Conservation (phyloP, 2,329 filamentous ascomycete genomes). For the Diaporthe caulivora region DNA sequence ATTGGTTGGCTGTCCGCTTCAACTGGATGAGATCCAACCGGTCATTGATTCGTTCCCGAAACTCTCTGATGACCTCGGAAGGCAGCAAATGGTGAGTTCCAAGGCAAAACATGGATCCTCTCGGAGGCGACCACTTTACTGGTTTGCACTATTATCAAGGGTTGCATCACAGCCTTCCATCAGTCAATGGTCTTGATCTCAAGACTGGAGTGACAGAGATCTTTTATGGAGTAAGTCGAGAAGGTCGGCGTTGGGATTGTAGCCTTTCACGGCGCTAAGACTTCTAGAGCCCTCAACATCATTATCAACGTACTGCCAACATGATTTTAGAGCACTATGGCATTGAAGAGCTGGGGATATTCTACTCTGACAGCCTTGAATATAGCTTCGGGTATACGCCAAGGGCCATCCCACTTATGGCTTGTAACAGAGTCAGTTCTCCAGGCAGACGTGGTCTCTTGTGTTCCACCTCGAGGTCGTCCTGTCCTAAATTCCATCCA, state of each 20-base stretch:
- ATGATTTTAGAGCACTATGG: not conserved
- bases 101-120: fast-evolving
- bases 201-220: not conserved
- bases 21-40: not conserved
- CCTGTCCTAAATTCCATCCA: not conserved
- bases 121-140: not conserved
- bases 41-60: not conserved
- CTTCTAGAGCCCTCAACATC: conserved; percentile 24
- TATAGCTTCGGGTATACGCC: not conserved
- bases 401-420: not conserved
- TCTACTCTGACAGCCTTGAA: not conserved
- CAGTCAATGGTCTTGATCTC: conserved; percentile 19
- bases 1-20: conserved; percentile 4
- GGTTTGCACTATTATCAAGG: not conserved
- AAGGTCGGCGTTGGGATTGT: conserved; percentile 1
- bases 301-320: conserved; percentile 8
- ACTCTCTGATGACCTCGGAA: not conserved
- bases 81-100: not conserved
- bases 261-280: not conserved
- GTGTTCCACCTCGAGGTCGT: conserved; percentile 22
- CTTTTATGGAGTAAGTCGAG: not conserved
- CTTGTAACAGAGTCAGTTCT: conserved; percentile 2
- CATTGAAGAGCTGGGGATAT: not conserved
- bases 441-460: not conserved
- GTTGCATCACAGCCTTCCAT: conserved; percentile 1